phyloP scores from a whole-genome alignment of 2,329 filamentous ascomycete genomes.

The Cryphonectria japonica region DNA sequence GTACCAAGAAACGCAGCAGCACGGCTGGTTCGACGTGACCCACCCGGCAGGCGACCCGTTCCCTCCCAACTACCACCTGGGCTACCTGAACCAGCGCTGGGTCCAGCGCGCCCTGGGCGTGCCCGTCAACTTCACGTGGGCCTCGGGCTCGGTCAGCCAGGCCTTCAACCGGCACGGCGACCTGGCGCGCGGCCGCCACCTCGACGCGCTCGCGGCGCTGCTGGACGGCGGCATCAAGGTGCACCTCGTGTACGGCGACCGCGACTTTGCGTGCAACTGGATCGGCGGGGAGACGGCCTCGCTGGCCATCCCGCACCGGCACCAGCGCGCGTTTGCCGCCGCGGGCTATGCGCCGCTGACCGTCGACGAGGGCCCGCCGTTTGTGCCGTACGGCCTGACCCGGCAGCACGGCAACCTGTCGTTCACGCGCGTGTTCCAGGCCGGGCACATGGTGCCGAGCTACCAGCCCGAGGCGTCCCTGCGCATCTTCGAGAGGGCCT shows the following conservation, averaged over 20 bases:
- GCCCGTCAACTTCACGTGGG: conserved; percentile 59
- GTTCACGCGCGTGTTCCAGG: conserved; percentile 59
- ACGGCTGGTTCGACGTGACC: conserved; percentile 62
- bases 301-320: conserved; percentile 58
- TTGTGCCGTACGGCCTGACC: conserved; percentile 57
- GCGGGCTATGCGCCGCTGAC: conserved; percentile 69
- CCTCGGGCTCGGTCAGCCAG: conserved; percentile 43
- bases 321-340: conserved; percentile 61
- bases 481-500: conserved; percentile 53
- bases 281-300: conserved; percentile 53
- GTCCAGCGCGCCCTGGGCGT: conserved; percentile 62
- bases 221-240: conserved; percentile 60
- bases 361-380: conserved; percentile 48
- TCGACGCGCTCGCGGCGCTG: conserved; percentile 52
- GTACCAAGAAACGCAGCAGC: conserved; percentile 3
- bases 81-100: conserved; percentile 59
- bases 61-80: conserved; percentile 54
- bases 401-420: conserved; percentile 68
- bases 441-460: conserved; percentile 56
- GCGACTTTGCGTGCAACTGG: conserved; percentile 58
- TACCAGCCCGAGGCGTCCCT: conserved; percentile 52
- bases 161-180: conserved; percentile 45
- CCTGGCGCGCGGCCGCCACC: conserved; percentile 36
- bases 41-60: conserved; percentile 55
- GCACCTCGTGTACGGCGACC: conserved; percentile 58